These are phyloP conservation scores for Schizochytrium sp. DNA, from an alignment of 108 stramenopile species.

Conservation along the genomic window DNA sequence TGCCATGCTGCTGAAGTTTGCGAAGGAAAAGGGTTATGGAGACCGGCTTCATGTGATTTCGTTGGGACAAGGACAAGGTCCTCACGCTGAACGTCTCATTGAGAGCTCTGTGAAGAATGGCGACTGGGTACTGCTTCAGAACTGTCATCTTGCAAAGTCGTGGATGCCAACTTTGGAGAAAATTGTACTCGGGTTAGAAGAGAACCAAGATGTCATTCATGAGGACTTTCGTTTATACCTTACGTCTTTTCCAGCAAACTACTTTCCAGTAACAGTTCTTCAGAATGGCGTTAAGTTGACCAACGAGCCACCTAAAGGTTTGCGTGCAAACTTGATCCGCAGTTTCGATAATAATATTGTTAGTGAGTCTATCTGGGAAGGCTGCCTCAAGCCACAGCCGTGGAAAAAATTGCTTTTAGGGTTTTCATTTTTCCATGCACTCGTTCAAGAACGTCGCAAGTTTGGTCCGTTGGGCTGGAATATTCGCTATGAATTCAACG, in stretches of 20 bases:
- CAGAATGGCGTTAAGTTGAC: slow-evolving; percentile 75
- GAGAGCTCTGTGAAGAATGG: slow-evolving; percentile 60
- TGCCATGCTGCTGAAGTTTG: slow-evolving; percentile 77
- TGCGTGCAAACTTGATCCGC: slow-evolving; percentile 70
- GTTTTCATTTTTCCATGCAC: slow-evolving; percentile 79
- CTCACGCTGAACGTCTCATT: slow-evolving; percentile 73
- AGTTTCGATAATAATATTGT: slow-evolving; percentile 74
- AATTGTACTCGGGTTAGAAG: slow-evolving; percentile 66
- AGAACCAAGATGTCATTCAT: slow-evolving; percentile 69
- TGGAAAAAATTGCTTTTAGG: slow-evolving; percentile 77
- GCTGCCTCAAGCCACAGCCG: slow-evolving; percentile 57
- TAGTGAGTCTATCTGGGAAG: slow-evolving; percentile 73
- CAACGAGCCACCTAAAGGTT: slow-evolving; percentile 74
- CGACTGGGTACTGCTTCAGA: slow-evolving; percentile 74
- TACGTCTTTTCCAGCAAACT: slow-evolving; percentile 75
- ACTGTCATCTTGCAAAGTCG: slow-evolving; percentile 77
- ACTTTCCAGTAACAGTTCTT: slow-evolving; percentile 77
- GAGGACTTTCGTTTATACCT: slow-evolving; percentile 76
- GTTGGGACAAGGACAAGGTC: slow-evolving; percentile 80
- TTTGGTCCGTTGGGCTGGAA: slow-evolving; percentile 82
- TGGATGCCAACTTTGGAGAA: slow-evolving; percentile 77
- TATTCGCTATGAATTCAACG: slow-evolving; percentile 81
- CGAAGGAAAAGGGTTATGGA: slow-evolving; percentile 73
- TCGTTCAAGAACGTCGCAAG: slow-evolving; percentile 79
- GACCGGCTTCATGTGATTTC: slow-evolving; percentile 75